phyloP scores from a whole-genome alignment of 2,329 filamentous ascomycete species.

The Zasmidium citrigriseum region DNA sequence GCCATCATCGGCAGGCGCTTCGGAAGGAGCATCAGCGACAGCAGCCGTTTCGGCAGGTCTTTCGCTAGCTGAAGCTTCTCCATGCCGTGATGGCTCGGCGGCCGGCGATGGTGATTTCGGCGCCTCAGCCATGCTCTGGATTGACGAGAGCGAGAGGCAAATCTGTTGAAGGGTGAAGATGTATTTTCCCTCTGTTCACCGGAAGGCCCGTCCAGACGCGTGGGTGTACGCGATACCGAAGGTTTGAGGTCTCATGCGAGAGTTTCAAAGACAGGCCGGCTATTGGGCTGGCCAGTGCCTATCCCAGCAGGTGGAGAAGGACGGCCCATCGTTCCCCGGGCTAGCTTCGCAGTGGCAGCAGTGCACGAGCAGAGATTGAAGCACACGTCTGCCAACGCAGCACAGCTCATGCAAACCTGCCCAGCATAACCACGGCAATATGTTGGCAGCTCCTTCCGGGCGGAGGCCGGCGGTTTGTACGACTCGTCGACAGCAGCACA shows the following conservation, averaged over 20 bases:
- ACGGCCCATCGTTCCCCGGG: background rate
- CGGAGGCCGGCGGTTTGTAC: background rate
- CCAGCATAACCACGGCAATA: background rate
- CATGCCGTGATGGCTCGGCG: background rate
- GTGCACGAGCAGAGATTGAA: background rate
- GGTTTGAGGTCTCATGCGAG: background rate
- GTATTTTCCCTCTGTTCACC: no score
- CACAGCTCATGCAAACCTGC: background rate
- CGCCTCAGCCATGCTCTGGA: background rate
- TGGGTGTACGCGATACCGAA: background rate
- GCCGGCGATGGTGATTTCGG: background rate
- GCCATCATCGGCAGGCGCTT: background rate
- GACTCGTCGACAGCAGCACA: background rate
- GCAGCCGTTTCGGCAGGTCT: background rate
- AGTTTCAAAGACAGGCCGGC: background rate
- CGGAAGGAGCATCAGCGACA: no score
- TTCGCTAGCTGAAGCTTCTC: background rate
- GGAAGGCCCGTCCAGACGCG: no score
- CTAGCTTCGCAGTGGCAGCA: background rate
- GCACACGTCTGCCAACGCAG: background rate
- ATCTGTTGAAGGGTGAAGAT: no score
- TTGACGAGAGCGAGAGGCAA: background rate
- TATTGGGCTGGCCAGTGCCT: background rate
- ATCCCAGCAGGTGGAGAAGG: background rate
- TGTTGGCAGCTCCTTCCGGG: background rate